A percentile compares a stretch with the other conserved stretches of the same genome.
phyloP scores from a whole-genome alignment of 345 rosid species.

The Citrus mangshanensis region DNA sequence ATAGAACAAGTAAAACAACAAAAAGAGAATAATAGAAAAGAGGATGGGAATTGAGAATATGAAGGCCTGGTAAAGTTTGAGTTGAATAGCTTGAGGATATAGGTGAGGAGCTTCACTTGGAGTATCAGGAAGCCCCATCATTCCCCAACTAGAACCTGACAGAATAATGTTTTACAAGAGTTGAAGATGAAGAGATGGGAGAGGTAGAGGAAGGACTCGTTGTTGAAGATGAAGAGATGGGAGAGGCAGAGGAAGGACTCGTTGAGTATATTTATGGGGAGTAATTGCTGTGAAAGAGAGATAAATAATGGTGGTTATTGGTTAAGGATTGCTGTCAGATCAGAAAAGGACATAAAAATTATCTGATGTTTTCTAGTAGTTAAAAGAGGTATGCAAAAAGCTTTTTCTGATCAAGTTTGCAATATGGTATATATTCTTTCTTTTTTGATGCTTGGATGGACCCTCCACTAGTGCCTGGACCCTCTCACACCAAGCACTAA shows the following conservation, averaged over 20 bases:
- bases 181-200: not conserved
- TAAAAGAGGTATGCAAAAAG: conserved; percentile 14
- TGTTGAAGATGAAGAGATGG: not conserved
- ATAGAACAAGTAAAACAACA: conserved; percentile 87
- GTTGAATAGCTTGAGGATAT: conserved; percentile 83
- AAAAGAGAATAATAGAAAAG: conserved; percentile 81
- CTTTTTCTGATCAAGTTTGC: conserved; percentile 31
- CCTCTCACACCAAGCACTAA: conserved; percentile 30
- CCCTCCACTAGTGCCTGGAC: conserved; percentile 42
- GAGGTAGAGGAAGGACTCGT: conserved; percentile 7
- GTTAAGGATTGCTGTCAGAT: not conserved
- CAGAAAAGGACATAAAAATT: conserved; percentile 17
- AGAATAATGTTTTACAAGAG: not conserved
- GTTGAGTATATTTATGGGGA: conserved; percentile 10
- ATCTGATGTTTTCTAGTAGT: conserved; percentile 9
- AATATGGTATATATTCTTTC: conserved; percentile 27
- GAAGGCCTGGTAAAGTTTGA: conserved; percentile 92
- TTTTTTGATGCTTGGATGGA: conserved; percentile 38
- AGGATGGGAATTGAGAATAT: conserved; percentile 95
- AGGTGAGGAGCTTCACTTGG: conserved; percentile 57
- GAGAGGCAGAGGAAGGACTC: conserved; percentile 6
- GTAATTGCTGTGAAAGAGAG: not conserved
- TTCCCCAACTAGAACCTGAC: conserved; percentile 5
- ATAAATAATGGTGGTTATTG: conserved; percentile 5
- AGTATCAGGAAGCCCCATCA: conserved; percentile 65